Evolutionary conservation across 805 yeast species (phyloP).

Genomic region (Starmerella sp.): DNA sequence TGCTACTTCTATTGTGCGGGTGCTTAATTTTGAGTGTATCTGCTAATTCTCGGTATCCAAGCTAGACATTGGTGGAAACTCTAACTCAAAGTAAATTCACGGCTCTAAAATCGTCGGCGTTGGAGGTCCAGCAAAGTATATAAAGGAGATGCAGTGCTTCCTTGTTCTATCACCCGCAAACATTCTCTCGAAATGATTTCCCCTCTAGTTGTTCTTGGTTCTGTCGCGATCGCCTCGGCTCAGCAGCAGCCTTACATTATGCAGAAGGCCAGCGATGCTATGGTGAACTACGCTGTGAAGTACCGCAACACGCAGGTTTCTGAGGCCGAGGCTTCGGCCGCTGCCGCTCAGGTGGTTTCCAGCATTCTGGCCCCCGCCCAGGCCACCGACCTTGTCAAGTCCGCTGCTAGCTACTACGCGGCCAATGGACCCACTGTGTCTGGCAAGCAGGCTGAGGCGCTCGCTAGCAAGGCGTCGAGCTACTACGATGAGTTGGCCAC

Average conservation of each 20-base stretch:
- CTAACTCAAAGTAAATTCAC: not conserved
- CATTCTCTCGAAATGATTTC: slow-evolving; percentile 5
- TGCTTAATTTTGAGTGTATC: not conserved
- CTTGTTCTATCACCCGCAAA: not conserved
- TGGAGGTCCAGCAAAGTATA: not conserved
- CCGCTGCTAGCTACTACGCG: slow-evolving; percentile 18
- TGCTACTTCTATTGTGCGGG: not conserved
- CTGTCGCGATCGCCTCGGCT: slow-evolving; percentile 10
- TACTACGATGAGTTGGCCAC: slow-evolving; percentile 18
- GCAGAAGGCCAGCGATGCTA: slow-evolving; percentile 15
- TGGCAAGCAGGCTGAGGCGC: slow-evolving; percentile 14
- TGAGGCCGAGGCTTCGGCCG: slow-evolving; percentile 16
- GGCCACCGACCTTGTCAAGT: slow-evolving; percentile 18
- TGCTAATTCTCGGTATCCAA: no score
- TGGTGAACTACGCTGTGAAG: slow-evolving; percentile 18
- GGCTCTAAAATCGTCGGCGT: no score
- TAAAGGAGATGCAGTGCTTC: not conserved
- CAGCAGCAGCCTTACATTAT: slow-evolving; percentile 16
- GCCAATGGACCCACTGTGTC: slow-evolving; percentile 12
- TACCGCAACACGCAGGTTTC: slow-evolving; percentile 15
- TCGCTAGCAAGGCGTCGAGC: slow-evolving; percentile 19
- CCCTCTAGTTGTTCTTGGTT: slow-evolving; percentile 7
- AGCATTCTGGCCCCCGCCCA: slow-evolving; percentile 17
- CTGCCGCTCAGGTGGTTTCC: slow-evolving; percentile 15
- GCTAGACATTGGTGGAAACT: not conserved